Evolutionary conservation across 2,329 filamentous ascomycete species (phyloP), one percentile per base, ranked within the genome.

Genomic region (Leptographium galeiforme): DNA sequence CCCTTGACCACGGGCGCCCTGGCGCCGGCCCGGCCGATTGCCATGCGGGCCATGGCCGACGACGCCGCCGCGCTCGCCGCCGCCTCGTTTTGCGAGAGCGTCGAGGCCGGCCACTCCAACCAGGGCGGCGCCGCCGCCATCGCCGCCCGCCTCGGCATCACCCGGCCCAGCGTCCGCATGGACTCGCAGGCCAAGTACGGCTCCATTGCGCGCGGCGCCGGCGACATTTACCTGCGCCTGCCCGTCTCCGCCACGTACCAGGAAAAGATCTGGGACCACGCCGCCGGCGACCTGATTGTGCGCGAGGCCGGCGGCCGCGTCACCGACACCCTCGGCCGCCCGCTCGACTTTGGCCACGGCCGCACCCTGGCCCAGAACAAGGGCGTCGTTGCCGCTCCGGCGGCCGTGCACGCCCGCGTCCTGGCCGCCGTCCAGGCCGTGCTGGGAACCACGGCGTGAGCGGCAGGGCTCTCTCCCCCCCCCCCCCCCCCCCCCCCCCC

Each of bases 231-330:
- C 71, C 78, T 98, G 55, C 81, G 94, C 52, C 72, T 98, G 55
- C 93, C 93, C 4, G 85, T 88, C 6, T 67, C 64, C 56, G 86
- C 81, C 66, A 84, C 85, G 52, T 98, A 98, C 72, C 82, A 95
- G 67, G 93, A 98, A 77, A 98, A 98, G 80, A 98, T 98, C 61
- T 98, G 93, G 93, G 93, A 98, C 66, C 93, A 98, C 68, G 93
- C 93, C 18, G 93, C 91, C 13, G 93, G 93, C 43, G 90, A 95
- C 63, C 72, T 98, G 55, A 90, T 98, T 60, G 93, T 97, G 43
- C 78, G 90, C 54, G 94, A 98, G 71, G 89, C 93, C 3, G 93
- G 93, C 51, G 94, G 93, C 49, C 75, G 86, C 63, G 91, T 98
- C 52, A 94, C 89, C 1, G 94, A 98, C 69, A 85, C 89, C 43